phyloP scores from a whole-genome alignment of 352 stramenopile species.

The Globisporangium sylvaticum region DNA sequence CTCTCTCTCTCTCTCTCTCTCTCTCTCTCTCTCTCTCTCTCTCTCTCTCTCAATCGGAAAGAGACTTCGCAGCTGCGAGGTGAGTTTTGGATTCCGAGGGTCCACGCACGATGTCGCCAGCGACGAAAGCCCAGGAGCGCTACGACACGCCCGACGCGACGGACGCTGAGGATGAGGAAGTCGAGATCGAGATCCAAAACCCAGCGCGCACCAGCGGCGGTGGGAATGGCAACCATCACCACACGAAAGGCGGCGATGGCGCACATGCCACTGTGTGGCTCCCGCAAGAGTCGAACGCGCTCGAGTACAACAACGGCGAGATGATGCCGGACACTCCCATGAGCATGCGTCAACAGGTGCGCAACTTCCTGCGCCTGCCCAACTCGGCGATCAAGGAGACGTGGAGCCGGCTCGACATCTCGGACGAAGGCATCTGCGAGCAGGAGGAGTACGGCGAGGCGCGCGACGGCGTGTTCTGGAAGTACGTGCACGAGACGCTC shows the following conservation, averaged over 20 bases:
- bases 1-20: no score
- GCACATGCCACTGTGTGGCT: constrained; percentile 14
- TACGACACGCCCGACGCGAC: constrained; percentile 17
- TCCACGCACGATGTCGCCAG: background rate
- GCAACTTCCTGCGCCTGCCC: constrained; percentile 21
- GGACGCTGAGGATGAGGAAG: constrained; percentile 24
- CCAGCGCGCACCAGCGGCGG: background rate
- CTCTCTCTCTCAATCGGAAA: constrained; percentile 8
- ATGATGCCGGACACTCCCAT: constrained; percentile 15
- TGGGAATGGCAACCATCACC: background rate
- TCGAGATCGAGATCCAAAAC: constrained; percentile 28
- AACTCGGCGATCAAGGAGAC: constrained; percentile 36
- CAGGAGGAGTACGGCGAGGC: constrained; percentile 32
- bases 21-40: no score
- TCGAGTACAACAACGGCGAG: constrained; percentile 16
- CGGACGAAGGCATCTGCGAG: constrained; percentile 29
- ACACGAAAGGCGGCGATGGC: background rate
- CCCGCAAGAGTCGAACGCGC: constrained; percentile 15
- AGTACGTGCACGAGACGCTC: constrained; percentile 64
- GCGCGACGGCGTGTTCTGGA: constrained; percentile 35
- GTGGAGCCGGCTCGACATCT: constrained; percentile 29
- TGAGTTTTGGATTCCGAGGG: background rate
- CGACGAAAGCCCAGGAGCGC: constrained; percentile 7
- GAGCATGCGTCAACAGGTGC: constrained; percentile 19
- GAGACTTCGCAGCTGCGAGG: background rate